phyloP scores from a whole-genome alignment of 2,329 filamentous ascomycete genomes.

The Pseudogymnoascus sp. region DNA sequence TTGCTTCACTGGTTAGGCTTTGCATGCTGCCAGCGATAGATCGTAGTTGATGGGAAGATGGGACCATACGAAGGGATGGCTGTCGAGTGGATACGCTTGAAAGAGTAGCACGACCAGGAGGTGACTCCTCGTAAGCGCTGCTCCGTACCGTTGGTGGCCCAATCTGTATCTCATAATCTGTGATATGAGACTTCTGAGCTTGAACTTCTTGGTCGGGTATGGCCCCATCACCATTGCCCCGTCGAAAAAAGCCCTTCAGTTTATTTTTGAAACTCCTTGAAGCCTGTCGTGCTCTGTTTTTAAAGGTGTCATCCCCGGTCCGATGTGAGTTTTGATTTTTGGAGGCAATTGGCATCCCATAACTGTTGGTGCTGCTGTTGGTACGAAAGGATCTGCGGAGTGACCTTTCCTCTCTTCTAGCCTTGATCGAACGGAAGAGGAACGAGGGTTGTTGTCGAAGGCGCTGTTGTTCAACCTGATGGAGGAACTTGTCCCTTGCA shows the following conservation, averaged over 20 bases:
- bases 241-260: slow-evolving; percentile 49
- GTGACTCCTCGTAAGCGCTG: slow-evolving; percentile 33
- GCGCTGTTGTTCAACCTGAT: slow-evolving; percentile 29
- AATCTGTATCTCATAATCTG: slow-evolving; percentile 15
- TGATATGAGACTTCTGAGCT: slow-evolving; percentile 29
- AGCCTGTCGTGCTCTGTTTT: slow-evolving; percentile 49
- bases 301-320: slow-evolving; percentile 32
- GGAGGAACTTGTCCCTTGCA: slow-evolving; percentile 31
- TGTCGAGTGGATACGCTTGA: slow-evolving; percentile 39
- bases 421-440: slow-evolving; percentile 32
- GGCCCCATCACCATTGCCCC: slow-evolving; percentile 29
- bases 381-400: slow-evolving; percentile 44
- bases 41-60: slow-evolving; percentile 38
- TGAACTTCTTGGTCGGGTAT: slow-evolving; percentile 47
- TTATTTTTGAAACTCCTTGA: slow-evolving; percentile 55
- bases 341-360: slow-evolving; percentile 27
- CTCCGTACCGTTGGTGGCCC: slow-evolving; percentile 21
- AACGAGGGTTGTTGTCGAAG: slow-evolving; percentile 37
- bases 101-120: slow-evolving; percentile 26
- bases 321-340: slow-evolving; percentile 15
- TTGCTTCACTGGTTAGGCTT: slow-evolving; percentile 37
- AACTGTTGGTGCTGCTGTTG: slow-evolving; percentile 35
- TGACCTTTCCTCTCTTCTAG: slow-evolving; percentile 19
- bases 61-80: slow-evolving; percentile 42
- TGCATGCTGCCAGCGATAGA: slow-evolving; percentile 50